Evolutionary conservation across 148 eudicot genomes (phyloP), one percentile per base, ranked within the genome.

Genomic region (Drosera capensis): DNA sequence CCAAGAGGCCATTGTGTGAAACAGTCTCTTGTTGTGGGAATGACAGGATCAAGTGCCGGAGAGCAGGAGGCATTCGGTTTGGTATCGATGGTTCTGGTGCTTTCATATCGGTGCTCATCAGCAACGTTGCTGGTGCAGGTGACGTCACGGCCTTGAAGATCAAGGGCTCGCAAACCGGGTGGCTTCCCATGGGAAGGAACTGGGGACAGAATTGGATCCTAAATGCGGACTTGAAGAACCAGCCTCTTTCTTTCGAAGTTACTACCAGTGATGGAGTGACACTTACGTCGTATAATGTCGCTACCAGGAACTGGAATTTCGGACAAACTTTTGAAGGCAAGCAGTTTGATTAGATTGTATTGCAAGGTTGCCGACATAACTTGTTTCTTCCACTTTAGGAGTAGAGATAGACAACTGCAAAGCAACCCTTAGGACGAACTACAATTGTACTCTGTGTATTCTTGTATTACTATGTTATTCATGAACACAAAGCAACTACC

Each of bases 201-300:
- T 77, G 94, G 94, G 92, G 94, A 19, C 90, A 77, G 38, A 77
- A 80, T 63, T 88, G 96, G 94, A 85, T 79, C 48, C 64, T 88
- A 38, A 80, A 73, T 48, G 92, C 86, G 2, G 86, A 88, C 50
- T 36, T 88, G 31, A 80, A 68, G 69, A 75, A 72, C 12, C 94
- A 83, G 30, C 90, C 86, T 24, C 78, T 83, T 31, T 88, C 92
- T 21, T 83, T 83, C 49, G 94, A 88, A 61, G 51, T 79, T 40
- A 83, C 94, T 6, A 71, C 71, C 30, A 78, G 97, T 40, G 97
- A 83, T 43, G 74, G 83, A 8, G 72, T 68, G 43, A 73, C 78
- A 14, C 59, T 83, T 38, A 73, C 62, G 28, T 72, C 92, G 29
- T 88, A 80, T 55, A 77, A 46, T 56, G 94, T 80, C 38, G 87